Evolutionary conservation across 2,329 filamentous ascomycete species (phyloP), one percentile per base, ranked within the genome.

Genomic region (Spiromastix sp.): DNA sequence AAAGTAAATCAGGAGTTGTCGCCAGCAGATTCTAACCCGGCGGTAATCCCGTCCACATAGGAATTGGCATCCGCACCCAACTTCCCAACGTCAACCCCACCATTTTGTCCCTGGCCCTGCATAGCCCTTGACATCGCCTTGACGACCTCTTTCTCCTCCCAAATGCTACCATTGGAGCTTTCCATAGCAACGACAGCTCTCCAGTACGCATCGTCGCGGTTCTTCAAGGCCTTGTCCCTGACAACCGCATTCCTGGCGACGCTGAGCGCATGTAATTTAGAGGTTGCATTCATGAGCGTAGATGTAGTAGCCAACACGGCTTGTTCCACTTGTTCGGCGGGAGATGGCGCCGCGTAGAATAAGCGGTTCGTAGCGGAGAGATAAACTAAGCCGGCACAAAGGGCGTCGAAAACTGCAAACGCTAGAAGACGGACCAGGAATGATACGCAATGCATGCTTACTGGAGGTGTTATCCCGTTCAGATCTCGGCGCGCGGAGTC

Each of bases 171-270:
- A 27, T 68, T 61, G 11, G 70, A 76, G 24, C 16, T 40, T 59
- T 93, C 85, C 43, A 79, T 75, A 3, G 65, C 61, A 26, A 52
- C 57, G 21, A 63, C 58, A 9, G 55, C 50, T 35, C 51, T 55
- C 89, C 89, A 96, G 60, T 95, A 95, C 11, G 67, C 70, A 46
- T 79, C 72, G 32, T 72, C 71, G 39, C 72, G 71, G 2, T 60
- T 67, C 40, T 86, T 74, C 56, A 95, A 62, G 28, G 71, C 72
- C 42, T 74, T 70, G 59, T 95, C 84, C 37, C 87, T 66, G 38
- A 81, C 67, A 11, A 83, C 72, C 2, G 85, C 84, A 63, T 95
- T 95, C 54, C 81, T 75, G 30, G 93, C 64, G 38, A 93, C 77
- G 5, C 77, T 81, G 24, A 83, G 63, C 1, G 81, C 83, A 46